A percentile compares a stretch with the other conserved stretches of the same genome.
Conservation (phyloP, 202 grass and related monocot genomes). For the Digitaria exilis region DNA sequence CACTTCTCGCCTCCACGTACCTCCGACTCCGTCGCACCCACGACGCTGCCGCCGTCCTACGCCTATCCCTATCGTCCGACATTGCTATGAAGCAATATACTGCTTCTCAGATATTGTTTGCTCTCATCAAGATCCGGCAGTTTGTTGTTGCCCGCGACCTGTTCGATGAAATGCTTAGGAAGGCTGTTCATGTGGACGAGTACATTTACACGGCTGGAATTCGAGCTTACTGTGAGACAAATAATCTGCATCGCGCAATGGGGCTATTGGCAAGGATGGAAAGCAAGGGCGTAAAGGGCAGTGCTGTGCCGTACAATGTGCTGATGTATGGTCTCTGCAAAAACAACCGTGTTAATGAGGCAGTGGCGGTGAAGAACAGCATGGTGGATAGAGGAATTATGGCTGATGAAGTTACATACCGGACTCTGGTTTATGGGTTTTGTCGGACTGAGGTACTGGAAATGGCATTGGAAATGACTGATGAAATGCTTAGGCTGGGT, state of each 20-base stretch:
- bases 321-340: slow-evolving; percentile 85
- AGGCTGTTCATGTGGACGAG: slow-evolving; percentile 48
- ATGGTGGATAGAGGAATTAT: slow-evolving; percentile 53
- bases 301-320: slow-evolving; percentile 72
- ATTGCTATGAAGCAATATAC: slow-evolving; percentile 50
- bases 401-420: slow-evolving; percentile 77
- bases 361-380: slow-evolving; percentile 58
- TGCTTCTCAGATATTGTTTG: slow-evolving; percentile 63
- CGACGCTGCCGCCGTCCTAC: slow-evolving; percentile 49
- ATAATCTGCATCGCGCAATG: slow-evolving; percentile 48
- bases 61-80: slow-evolving; percentile 43
- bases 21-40: slow-evolving; percentile 48
- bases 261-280: slow-evolving; percentile 61
- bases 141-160: slow-evolving; percentile 55
- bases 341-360: slow-evolving; percentile 53
- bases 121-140: slow-evolving; percentile 58
- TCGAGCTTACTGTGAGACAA: slow-evolving; percentile 64
- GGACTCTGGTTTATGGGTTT: slow-evolving; percentile 73
- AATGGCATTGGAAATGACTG: slow-evolving; percentile 53
- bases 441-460: slow-evolving; percentile 61
- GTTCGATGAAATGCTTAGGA: slow-evolving; percentile 64
- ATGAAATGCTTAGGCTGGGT: slow-evolving; percentile 55
- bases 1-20: slow-evolving; percentile 56
- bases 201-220: slow-evolving; percentile 72
- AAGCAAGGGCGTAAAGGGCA: slow-evolving; percentile 37